phyloP scores from a whole-genome alignment of 2,329 filamentous ascomycete genomes.

The Sclerotinia minor region DNA sequence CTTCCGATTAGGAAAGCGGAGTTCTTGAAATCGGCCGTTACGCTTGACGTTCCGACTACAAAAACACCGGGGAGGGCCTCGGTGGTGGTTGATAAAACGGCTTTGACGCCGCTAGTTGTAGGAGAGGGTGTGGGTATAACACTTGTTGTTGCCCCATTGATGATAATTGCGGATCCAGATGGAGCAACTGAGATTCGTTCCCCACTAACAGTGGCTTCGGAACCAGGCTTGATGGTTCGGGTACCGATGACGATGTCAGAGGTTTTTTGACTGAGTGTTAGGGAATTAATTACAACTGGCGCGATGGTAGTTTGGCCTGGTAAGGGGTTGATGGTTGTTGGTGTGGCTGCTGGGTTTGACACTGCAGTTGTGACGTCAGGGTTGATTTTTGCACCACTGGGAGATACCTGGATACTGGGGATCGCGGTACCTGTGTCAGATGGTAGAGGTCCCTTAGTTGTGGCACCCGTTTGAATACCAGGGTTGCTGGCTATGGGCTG shows the following conservation, averaged over 20 bases:
- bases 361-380: not conserved
- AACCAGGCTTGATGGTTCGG: slow-evolving; percentile 34
- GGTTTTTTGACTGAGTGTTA: slow-evolving; percentile 30
- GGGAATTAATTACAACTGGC: slow-evolving; percentile 32
- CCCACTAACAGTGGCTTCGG: slow-evolving; percentile 33
- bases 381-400: not conserved
- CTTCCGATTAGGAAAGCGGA: slow-evolving; percentile 26
- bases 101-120: not conserved
- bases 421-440: not conserved
- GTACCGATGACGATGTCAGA: slow-evolving; percentile 34
- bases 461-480: not conserved
- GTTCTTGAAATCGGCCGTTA: slow-evolving; percentile 31
- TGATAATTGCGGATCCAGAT: slow-evolving; percentile 30
- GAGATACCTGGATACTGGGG: not conserved
- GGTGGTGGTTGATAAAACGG: slow-evolving; percentile 19
- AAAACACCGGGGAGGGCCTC: slow-evolving; percentile 27
- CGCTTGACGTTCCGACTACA: slow-evolving; percentile 30
- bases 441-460: not conserved
- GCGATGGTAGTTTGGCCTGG: slow-evolving; percentile 24
- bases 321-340: slow-evolving; percentile 19
- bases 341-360: not conserved
- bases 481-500: slow-evolving; percentile 2
- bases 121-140: not conserved
- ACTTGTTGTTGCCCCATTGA: slow-evolving; percentile 30
- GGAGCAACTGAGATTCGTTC: slow-evolving; percentile 33